Percentiles rank a stretch among this genome's conserved stretches.
These are phyloP conservation scores for Marchantia polymorpha DNA, from an alignment of 225 moss, liverwort and hornwort species.

Conservation along the genomic window DNA sequence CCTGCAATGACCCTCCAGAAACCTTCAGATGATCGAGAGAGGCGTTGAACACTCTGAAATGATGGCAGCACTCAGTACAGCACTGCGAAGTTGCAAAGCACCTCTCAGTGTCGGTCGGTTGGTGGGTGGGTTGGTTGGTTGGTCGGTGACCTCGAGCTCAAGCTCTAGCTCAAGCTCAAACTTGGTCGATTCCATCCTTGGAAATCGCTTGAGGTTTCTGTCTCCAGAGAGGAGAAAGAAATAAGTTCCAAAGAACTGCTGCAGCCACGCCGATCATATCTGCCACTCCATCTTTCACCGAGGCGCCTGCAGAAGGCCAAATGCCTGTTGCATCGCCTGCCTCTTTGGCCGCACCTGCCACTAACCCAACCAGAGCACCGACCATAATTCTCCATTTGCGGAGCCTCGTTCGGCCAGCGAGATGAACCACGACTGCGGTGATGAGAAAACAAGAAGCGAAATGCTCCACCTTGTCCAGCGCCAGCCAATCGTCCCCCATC, in stretches of 20 bases:
- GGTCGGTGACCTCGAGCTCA: too few relatives aligned
- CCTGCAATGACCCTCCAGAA: too few relatives aligned
- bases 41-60: too few relatives aligned
- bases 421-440: constrained; percentile 19
- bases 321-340: constrained; percentile 40
- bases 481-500: constrained; percentile 48
- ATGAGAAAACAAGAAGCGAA: constrained; percentile 38
- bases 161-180: neutral
- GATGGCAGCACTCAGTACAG: too few relatives aligned
- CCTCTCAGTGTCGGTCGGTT: too few relatives aligned
- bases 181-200: constrained; percentile 22
- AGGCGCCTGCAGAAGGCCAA: constrained; percentile 42
- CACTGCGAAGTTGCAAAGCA: too few relatives aligned
- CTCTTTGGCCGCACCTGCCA: constrained; percentile 40
- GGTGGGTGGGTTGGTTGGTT: too few relatives aligned
- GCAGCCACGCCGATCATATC: constrained; percentile 34
- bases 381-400: constrained; percentile 33
- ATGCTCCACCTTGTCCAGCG: constrained; percentile 44
- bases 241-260: constrained; percentile 25
- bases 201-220: neutral
- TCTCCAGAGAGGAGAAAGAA: neutral
- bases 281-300: constrained; percentile 40
- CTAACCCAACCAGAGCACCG: constrained; percentile 35
- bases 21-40: too few relatives aligned
- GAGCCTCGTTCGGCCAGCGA: constrained; percentile 23